Evolutionary conservation across 345 rosid species (phyloP).

Genomic region (Salix dunnii): DNA sequence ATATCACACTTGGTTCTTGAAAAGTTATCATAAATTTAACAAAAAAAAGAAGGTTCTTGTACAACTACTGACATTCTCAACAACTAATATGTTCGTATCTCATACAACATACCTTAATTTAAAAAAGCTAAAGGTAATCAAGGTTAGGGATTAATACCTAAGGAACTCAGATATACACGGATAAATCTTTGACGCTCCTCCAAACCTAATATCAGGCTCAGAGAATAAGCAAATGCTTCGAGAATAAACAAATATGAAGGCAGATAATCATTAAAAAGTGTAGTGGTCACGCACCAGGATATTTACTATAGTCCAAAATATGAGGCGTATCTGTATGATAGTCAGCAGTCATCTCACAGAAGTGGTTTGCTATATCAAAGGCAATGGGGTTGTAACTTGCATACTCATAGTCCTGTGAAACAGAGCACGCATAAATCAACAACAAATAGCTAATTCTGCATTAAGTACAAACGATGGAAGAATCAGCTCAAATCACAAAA

Average conservation of each 20-base stretch:
- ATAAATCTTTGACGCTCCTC: slow-evolving; percentile 70
- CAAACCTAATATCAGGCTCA: slow-evolving; percentile 38
- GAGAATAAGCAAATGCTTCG: slow-evolving; percentile 1
- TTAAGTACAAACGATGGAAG: not conserved
- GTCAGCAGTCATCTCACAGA: slow-evolving; percentile 37
- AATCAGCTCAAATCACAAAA: not conserved
- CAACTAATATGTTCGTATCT: not conserved
- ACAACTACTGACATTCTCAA: not conserved
- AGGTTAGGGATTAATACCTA: slow-evolving; percentile 41
- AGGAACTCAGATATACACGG: slow-evolving; percentile 48
- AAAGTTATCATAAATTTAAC: not conserved
- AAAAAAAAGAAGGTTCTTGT: not conserved
- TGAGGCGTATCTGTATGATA: slow-evolving; percentile 33
- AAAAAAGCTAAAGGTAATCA: not conserved
- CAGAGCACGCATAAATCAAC: not conserved
- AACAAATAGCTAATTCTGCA: not conserved
- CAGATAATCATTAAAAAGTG: not conserved
- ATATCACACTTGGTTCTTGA: not conserved
- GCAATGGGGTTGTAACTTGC: slow-evolving; percentile 34
- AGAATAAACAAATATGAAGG: not conserved
- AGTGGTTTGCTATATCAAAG: slow-evolving; percentile 36
- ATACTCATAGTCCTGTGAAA: slow-evolving; percentile 33
- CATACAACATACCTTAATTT: not conserved
- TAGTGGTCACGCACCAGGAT: slow-evolving; percentile 21
- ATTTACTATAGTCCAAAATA: slow-evolving; percentile 27